Base-by-base conservation (phyloP, 805 yeast species). In the Kodamaea sagamina region DNA sequence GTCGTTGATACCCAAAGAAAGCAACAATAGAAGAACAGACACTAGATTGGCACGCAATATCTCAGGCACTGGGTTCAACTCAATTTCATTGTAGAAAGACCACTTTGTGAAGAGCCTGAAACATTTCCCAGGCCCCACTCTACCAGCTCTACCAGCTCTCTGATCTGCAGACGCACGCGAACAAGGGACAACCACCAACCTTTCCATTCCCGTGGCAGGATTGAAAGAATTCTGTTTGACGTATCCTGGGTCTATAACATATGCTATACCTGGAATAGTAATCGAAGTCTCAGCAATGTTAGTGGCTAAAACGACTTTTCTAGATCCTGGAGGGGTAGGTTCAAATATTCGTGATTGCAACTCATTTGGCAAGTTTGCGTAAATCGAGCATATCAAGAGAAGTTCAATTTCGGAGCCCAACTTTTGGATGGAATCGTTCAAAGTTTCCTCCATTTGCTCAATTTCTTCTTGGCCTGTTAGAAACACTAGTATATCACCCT, bases 391-490 rank as follows among this genome's bases (percentile, higher is more conserved):
- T 0, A 92, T 72, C 2, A 87, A 62, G 61, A 93, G 65, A 17
- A 81, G 85, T 19, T 71, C 77, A 50, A 81, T 75, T 43, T 72
- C 74, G 2, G 74, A 60, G 0, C 90, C 90, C 16, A 90, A 58
- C 50, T 79, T 82, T 6, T 63, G 64, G 34, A 79, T 67, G 0
- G 92, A 82, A n/a, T 85, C 90, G 4, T 72, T 62, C 15, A 90
- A 59, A 38, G 78, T 79, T 41, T 86, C 92, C 36, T 82, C 88
- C 76, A 84, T 75, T 2, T 79, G 72, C 54, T 93, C 98, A 46
- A 93, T 93, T 56, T 92, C 99, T 44, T 92, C 98, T 61, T 93
- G 98, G 28, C 99, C 99, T 0, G 98, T 93, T 39, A 92, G 64
- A 61, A 92, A 92, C 1, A 92, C 95, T 21, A 93, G 66, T 11